Conservation (phyloP, 2,329 filamentous ascomycete species). For the Erysiphe pulchra region DNA sequence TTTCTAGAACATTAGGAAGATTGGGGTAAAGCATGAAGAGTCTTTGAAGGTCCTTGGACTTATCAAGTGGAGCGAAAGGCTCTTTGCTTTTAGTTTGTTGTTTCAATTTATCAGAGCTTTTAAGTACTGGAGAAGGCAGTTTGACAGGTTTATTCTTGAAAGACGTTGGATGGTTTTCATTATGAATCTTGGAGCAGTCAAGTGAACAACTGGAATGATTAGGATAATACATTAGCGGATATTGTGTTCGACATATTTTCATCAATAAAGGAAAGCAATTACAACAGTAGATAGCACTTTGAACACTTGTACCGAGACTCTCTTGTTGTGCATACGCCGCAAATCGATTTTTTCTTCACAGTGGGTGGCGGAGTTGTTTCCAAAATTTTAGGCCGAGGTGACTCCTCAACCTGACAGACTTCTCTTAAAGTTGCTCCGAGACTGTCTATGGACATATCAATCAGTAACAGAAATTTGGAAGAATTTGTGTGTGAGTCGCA, state of each 20-base stretch:
- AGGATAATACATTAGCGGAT: slow-evolving; percentile 1
- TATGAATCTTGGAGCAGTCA: slow-evolving; percentile 26
- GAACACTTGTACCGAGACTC: slow-evolving; percentile 36
- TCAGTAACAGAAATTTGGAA: too few relatives aligned
- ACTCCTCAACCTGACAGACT: too few relatives aligned
- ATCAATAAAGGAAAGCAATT: slow-evolving; percentile 11
- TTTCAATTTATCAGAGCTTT: slow-evolving; percentile 2
- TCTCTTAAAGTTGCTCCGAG: too few relatives aligned
- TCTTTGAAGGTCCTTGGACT: slow-evolving; percentile 21
- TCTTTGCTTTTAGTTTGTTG: slow-evolving; percentile 8
- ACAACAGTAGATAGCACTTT: slow-evolving; percentile 33
- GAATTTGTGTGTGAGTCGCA: too few relatives aligned
- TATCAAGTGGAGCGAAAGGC: slow-evolving; percentile 26
- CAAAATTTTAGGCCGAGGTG: too few relatives aligned
- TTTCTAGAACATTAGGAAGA: slow-evolving; percentile 20
- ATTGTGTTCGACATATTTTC: neutral
- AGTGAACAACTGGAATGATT: slow-evolving; percentile 27
- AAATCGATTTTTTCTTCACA: slow-evolving; percentile 14
- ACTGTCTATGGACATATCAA: too few relatives aligned
- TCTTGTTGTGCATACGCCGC: slow-evolving; percentile 25
- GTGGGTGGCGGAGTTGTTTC: too few relatives aligned
- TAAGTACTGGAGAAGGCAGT: neutral
- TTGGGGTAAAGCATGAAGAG: slow-evolving; percentile 28
- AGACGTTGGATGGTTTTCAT: slow-evolving; percentile 12
- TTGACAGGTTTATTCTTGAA: slow-evolving; percentile 2